phyloP scores from a whole-genome alignment of 2,329 filamentous ascomycete genomes.

The Ophiostoma pallidulum region DNA sequence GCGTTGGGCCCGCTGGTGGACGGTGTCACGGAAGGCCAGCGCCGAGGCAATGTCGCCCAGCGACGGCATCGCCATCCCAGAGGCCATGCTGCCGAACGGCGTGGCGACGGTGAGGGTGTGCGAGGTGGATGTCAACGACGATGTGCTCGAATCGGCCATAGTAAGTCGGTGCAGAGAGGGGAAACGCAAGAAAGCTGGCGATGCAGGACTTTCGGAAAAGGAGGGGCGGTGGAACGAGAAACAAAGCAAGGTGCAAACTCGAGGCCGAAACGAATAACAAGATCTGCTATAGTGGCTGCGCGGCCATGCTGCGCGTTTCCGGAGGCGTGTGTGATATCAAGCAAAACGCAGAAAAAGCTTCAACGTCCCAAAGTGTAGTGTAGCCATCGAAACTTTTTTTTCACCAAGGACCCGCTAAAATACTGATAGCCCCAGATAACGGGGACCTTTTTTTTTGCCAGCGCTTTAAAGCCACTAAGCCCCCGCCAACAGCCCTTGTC shows the following conservation, averaged over 20 bases:
- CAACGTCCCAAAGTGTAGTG: no score
- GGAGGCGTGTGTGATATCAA: not conserved
- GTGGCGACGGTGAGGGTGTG: constrained; percentile 35
- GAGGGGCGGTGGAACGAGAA: no score
- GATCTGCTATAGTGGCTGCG: not conserved
- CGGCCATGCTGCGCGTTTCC: not conserved
- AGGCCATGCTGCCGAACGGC: constrained; percentile 15
- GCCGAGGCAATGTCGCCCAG: constrained; percentile 28
- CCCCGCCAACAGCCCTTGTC: no score
- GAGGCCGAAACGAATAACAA: no score
- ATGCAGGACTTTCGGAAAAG: no score
- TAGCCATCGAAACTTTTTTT: constrained; percentile 7
- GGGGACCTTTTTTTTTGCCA: constrained; percentile 1
- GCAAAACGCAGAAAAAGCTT: not conserved
- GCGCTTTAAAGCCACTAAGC: not conserved
- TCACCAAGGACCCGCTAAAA: constrained; percentile 6
- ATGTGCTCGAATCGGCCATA: constrained; percentile 36
- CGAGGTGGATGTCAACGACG: constrained; percentile 54
- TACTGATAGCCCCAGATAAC: not conserved
- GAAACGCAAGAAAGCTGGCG: no score
- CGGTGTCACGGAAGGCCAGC: constrained; percentile 43
- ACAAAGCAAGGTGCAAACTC: no score
- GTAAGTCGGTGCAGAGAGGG: no score
- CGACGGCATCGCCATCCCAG: constrained; percentile 20
- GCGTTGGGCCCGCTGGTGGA: constrained; percentile 53